phyloP scores from a whole-genome alignment of 306 rosid species.

The Sophora flavescens region DNA sequence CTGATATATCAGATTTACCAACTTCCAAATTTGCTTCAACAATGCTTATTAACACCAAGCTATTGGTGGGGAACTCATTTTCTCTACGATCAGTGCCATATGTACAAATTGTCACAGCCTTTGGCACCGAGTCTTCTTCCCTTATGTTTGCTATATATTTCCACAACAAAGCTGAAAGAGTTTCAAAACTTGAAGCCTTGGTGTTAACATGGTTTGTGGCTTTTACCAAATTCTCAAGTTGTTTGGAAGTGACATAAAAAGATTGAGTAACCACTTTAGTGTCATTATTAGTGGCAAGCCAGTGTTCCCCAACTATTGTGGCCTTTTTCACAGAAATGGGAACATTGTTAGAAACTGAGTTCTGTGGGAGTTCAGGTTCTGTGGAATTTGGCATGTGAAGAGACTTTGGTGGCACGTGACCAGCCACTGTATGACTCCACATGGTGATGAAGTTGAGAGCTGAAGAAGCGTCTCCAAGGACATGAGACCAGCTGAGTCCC shows the following conservation, averaged over 20 bases:
- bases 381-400: constrained; percentile 14
- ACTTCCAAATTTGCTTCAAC: constrained; percentile 51
- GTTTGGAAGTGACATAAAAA: constrained; percentile 51
- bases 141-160: constrained; percentile 55
- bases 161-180: constrained; percentile 67
- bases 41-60: constrained; percentile 57
- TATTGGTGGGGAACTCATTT: constrained; percentile 47
- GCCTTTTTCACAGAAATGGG: constrained; percentile 47
- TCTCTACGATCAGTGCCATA: background rate
- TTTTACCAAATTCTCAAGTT: constrained; percentile 48
- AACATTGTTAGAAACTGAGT: background rate
- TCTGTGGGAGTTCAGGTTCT: constrained; percentile 11
- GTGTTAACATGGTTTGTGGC: constrained; percentile 22
- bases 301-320: constrained; percentile 46
- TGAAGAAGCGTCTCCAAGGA: constrained; percentile 76
- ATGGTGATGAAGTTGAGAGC: constrained; percentile 63
- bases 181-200: constrained; percentile 47
- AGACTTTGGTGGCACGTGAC: constrained; percentile 47
- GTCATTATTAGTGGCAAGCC: constrained; percentile 44
- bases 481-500: constrained; percentile 84
- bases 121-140: constrained; percentile 35
- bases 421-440: constrained; percentile 56
- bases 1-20: constrained; percentile 49
- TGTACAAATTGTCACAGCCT: constrained; percentile 56
- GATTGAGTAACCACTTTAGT: constrained; percentile 52